Percentiles rank a stretch among this genome's conserved stretches.
These are phyloP conservation scores for Keqinozyma sinolaborantium DNA, from an alignment of 1,139 yeast genomes.

Conservation along the genomic window DNA sequence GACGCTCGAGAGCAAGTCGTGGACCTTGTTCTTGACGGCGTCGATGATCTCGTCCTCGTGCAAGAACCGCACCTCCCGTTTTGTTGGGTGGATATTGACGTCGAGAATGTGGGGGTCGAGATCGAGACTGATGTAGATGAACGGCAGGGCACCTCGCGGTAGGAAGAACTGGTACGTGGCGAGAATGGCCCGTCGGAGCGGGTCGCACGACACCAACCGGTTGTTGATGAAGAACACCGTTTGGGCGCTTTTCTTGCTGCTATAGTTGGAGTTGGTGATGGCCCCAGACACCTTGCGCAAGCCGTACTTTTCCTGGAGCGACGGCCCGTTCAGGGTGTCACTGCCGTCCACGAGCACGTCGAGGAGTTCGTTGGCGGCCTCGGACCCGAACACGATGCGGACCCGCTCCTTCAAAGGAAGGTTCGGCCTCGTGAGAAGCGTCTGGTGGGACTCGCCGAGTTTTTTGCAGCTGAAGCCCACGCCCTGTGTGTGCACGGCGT, in stretches of 20 bases:
- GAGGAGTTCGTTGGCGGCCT: constrained; percentile 64
- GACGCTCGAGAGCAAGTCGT: constrained; percentile 48
- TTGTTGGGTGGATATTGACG: constrained; percentile 95
- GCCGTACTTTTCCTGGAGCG: constrained; percentile 34
- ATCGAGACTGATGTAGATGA: constrained; percentile 66
- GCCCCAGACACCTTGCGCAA: constrained; percentile 52
- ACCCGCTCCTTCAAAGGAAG: constrained; percentile 61
- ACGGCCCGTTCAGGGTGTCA: constrained; percentile 9
- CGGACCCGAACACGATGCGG: constrained; percentile 67
- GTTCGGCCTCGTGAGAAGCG: constrained; percentile 50
- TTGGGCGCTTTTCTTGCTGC: constrained; percentile 59
- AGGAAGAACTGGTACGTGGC: constrained; percentile 64
- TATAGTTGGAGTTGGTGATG: constrained; percentile 69
- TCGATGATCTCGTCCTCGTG: constrained; percentile 85
- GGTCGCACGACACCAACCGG: constrained; percentile 79
- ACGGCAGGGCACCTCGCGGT: constrained; percentile 80
- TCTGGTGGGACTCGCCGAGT: constrained; percentile 61
- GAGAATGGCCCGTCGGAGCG: constrained; percentile 64
- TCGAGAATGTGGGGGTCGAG: constrained; percentile 73
- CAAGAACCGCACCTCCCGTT: constrained; percentile 84
- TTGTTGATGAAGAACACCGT: constrained; percentile 84
- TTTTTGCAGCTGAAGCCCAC: constrained; percentile 82
- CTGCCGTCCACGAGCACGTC: constrained; percentile 30
- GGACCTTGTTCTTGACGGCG: constrained; percentile 47
- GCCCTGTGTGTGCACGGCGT: constrained; percentile 67